Evolutionary conservation across 352 stramenopile genomes (phyloP).

Genomic region (Pythium utonaiense): DNA sequence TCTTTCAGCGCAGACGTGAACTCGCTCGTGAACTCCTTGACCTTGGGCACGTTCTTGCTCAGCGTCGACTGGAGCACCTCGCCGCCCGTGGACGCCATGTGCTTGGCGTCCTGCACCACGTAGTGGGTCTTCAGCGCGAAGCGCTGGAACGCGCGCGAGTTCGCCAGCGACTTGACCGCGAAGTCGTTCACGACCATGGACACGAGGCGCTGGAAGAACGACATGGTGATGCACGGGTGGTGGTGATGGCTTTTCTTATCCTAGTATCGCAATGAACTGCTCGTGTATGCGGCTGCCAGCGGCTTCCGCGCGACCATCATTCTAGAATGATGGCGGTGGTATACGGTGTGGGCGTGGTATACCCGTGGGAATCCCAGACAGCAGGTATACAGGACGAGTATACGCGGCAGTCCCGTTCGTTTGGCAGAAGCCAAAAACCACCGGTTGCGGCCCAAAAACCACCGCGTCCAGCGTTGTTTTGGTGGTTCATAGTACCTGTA

Average conservation of each 20-base stretch:
- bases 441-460: slow-evolving; percentile 11
- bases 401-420: background rate
- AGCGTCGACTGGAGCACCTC: slow-evolving; percentile 45
- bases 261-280: background rate
- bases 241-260: too few species aligned
- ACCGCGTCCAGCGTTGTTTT: slow-evolving; percentile 11
- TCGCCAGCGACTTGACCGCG: slow-evolving; percentile 76
- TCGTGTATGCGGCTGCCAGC: background rate
- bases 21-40: slow-evolving; percentile 44
- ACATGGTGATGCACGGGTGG: too few species aligned
- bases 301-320: slow-evolving; percentile 17
- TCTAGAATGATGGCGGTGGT: background rate
- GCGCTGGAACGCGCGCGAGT: slow-evolving; percentile 79
- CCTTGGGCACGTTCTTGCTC: slow-evolving; percentile 60
- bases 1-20: slow-evolving; percentile 70
- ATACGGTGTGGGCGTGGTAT: background rate
- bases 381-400: slow-evolving; percentile 5
- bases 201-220: slow-evolving; percentile 79
- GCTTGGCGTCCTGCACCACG: slow-evolving; percentile 80
- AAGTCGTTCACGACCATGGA: slow-evolving; percentile 85
- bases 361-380: background rate
- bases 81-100: slow-evolving; percentile 46
- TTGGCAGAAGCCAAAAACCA: slow-evolving; percentile 15
- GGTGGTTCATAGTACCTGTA: slow-evolving; percentile 20
- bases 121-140: slow-evolving; percentile 86